Evolutionary conservation across 257 asterid genomes (phyloP), one percentile per base, ranked within the genome.

Genomic region (Penstemon davidsonii): DNA sequence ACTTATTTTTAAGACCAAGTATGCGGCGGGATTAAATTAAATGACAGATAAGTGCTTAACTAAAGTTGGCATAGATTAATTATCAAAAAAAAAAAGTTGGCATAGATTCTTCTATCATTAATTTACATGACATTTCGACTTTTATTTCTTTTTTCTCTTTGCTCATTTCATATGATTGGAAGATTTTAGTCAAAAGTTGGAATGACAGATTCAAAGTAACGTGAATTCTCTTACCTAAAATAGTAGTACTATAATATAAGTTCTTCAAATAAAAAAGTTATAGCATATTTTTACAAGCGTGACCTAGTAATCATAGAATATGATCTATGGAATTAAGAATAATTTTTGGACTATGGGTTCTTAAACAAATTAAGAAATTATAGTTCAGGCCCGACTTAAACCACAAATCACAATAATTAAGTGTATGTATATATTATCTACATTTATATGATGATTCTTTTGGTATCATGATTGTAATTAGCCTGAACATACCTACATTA

Each of bases 21-120:
- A 13, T 49, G 54, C 54, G 54, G 54, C 54, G 54, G 9, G 54
- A 49, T 49, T 49, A 49, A 46, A 49, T 49, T 49, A 49, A 25
- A 25, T 25, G 33, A 46, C 51, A 46, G 8, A 9, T 49, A 3
- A 49, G 8, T 49, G n/a, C 15, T 10, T 49, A 49, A 6, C n/a
- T 49, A 49, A 49, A 49, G 15, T 9, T 49, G 54, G 54, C 11
- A 49, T 49, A 49, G 54, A 49, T 49, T 49, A 15, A 15, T 15
- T 15, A 15, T 15, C 18, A 15, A 15, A 15, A 15, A 15, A 15
- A 15, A 15, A 49, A 49, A 49, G 15, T 9, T 49, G 54, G 54
- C 11, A 49, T 49, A 49, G 54, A 49, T 49, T 49, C 54, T 49
- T 49, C 54, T 49, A 49, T 49, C 54, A 49, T 49, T 49, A 3